These are phyloP conservation scores for Fagopyrum homotropicum DNA, from an alignment of 148 eudicot genomes.

Conservation along the genomic window DNA sequence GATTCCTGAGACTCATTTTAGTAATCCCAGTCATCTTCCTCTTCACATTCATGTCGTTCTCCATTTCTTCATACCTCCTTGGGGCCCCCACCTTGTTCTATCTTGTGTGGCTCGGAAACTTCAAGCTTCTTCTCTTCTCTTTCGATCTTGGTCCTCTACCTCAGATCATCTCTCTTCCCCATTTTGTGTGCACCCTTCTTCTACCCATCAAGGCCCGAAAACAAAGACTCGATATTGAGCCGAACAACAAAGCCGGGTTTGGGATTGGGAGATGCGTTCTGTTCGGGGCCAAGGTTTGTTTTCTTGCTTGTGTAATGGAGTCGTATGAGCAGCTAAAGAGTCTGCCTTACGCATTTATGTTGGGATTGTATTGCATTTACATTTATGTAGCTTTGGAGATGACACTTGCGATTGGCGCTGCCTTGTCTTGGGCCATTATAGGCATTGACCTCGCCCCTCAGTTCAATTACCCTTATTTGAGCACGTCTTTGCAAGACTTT, in stretches of 20 bases:
- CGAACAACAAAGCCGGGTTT: neutral
- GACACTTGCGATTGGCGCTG: slow-evolving; percentile 23
- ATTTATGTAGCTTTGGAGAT: slow-evolving; percentile 40
- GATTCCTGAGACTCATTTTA: slow-evolving; percentile 37
- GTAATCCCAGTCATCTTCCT: slow-evolving; percentile 55
- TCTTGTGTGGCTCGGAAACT: slow-evolving; percentile 52
- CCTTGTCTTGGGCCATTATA: slow-evolving; percentile 22
- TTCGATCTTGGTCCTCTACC: slow-evolving; percentile 9
- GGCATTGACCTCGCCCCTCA: slow-evolving; percentile 43
- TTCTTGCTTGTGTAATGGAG: slow-evolving; percentile 21
- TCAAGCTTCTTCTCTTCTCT: slow-evolving; percentile 53
- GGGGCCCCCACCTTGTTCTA: slow-evolving; percentile 43
- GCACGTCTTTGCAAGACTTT: slow-evolving; percentile 61
- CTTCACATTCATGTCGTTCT: slow-evolving; percentile 52
- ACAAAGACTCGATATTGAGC: neutral
- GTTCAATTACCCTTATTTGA: slow-evolving; percentile 44
- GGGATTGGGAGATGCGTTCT: neutral
- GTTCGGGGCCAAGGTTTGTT: slow-evolving; percentile 17
- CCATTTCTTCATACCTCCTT: slow-evolving; percentile 29
- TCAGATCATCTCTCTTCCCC: slow-evolving; percentile 24
- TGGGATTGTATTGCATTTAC: slow-evolving; percentile 32
- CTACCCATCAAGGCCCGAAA: slow-evolving; percentile 38
- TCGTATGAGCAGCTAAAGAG: slow-evolving; percentile 10
- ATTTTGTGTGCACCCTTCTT: slow-evolving; percentile 34
- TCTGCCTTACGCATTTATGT: slow-evolving; percentile 21